Conservation (phyloP, 1,284 basidiomycete species). For the Cryptococcus maquisensis region DNA sequence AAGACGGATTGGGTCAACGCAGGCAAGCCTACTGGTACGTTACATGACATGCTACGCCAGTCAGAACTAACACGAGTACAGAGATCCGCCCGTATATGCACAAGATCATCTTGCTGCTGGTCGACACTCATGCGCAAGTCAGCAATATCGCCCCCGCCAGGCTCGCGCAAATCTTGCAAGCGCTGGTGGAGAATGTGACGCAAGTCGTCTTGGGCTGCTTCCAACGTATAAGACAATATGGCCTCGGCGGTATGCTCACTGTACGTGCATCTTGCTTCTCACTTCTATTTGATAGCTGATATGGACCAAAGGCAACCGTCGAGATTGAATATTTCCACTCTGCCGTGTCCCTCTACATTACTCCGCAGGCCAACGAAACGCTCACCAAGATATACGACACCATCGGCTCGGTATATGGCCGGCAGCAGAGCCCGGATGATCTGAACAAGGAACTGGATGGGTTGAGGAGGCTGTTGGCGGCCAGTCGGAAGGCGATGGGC, state of each 20-base stretch:
- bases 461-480: constrained; percentile 82
- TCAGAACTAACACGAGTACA: constrained; percentile 37
- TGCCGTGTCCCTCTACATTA: constrained; percentile 82
- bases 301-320: constrained; percentile 70
- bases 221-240: constrained; percentile 78
- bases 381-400: constrained; percentile 89
- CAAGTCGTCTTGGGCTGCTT: constrained; percentile 78
- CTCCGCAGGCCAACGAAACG: constrained; percentile 69
- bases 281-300: background rate
- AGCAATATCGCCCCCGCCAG: constrained; percentile 71
- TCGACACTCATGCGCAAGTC: constrained; percentile 88
- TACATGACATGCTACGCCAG: background rate
- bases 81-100: constrained; percentile 95
- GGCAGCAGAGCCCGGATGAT: constrained; percentile 60
- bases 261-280: constrained; percentile 53
- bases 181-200: constrained; percentile 77
- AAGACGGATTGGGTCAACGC: constrained; percentile 89
- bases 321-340: constrained; percentile 99
- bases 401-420: constrained; percentile 85
- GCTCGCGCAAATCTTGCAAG: constrained; percentile 73
- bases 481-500: constrained; percentile 81
- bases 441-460: constrained; percentile 82
- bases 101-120: constrained; percentile 79
- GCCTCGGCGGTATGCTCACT: constrained; percentile 97
- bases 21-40: constrained; percentile 75